These are phyloP conservation scores for Suhomyces taliae DNA, from an alignment of 1,139 yeast genomes.

Conservation along the genomic window DNA sequence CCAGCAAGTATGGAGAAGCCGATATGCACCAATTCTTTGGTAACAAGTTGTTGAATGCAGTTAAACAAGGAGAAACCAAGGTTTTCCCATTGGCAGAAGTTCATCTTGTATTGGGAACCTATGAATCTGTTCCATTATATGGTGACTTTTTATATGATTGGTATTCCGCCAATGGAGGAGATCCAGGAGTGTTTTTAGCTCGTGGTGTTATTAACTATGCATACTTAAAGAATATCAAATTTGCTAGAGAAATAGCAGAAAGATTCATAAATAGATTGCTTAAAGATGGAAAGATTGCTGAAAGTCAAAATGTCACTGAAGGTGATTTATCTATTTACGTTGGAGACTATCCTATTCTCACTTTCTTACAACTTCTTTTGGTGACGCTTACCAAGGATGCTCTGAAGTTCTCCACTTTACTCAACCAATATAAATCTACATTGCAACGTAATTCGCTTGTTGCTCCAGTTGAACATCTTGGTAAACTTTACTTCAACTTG, in stretches of 20 bases:
- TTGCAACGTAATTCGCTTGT: slow-evolving; percentile 34
- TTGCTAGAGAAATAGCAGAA: slow-evolving; percentile 47
- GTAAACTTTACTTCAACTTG: slow-evolving; percentile 41
- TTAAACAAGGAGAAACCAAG: slow-evolving; percentile 23
- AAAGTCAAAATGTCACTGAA: slow-evolving; percentile 14
- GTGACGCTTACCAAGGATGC: slow-evolving; percentile 60
- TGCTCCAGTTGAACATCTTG: slow-evolving; percentile 50
- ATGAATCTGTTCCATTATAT: slow-evolving; percentile 55
- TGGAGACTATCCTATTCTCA: slow-evolving; percentile 44
- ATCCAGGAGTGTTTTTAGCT: slow-evolving; percentile 54
- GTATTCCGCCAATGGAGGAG: slow-evolving; percentile 48
- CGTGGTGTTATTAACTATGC: slow-evolving; percentile 73
- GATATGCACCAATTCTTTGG: slow-evolving; percentile 78
- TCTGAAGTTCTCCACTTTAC: slow-evolving; percentile 51
- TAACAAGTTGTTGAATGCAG: slow-evolving; percentile 48
- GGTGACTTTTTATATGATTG: slow-evolving; percentile 58
- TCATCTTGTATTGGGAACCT: slow-evolving; percentile 69
- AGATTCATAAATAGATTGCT: slow-evolving; percentile 37
- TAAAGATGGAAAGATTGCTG: slow-evolving; percentile 13
- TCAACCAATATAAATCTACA: slow-evolving; percentile 37
- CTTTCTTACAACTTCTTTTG: slow-evolving; percentile 69
- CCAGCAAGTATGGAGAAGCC: slow-evolving; percentile 66
- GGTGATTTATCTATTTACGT: slow-evolving; percentile 19
- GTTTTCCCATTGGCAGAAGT: slow-evolving; percentile 47
- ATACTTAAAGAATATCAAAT: slow-evolving; percentile 61